Conservation (phyloP, 2,329 filamentous ascomycete genomes). For the Colletotrichum sp. region DNA sequence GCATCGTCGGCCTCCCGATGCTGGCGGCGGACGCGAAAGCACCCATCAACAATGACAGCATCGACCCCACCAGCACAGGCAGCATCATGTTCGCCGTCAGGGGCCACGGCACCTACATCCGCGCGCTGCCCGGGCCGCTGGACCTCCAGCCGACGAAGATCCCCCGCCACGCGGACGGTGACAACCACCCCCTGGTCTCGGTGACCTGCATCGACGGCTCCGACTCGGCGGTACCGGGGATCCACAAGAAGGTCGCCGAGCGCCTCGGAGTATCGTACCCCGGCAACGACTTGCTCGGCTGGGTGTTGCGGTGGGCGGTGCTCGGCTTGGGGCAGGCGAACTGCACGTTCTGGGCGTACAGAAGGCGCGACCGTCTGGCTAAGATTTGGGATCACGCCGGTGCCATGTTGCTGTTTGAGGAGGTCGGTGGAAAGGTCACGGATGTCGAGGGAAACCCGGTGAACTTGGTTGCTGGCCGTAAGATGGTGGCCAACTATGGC, state of each 20-base stretch:
- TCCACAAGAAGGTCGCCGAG: constrained; percentile 49
- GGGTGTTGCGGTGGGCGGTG: constrained; percentile 61
- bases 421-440: constrained; percentile 59
- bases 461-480: constrained; percentile 53
- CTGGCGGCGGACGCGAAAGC: constrained; percentile 41
- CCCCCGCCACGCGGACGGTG: constrained; percentile 28
- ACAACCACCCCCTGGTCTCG: constrained; percentile 38
- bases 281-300: constrained; percentile 58
- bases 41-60: constrained; percentile 46
- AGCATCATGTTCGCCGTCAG: constrained; percentile 56
- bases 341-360: constrained; percentile 63
- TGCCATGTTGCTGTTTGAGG: constrained; percentile 63
- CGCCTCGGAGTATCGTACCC: constrained; percentile 47
- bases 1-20: constrained; percentile 55
- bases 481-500: constrained; percentile 56
- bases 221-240: constrained; percentile 52
- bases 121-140: constrained; percentile 37
- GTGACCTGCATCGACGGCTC: constrained; percentile 53
- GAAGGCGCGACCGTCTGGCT: constrained; percentile 47
- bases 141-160: constrained; percentile 32
- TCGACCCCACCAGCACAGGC: constrained; percentile 49
- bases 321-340: constrained; percentile 59
- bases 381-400: constrained; percentile 68
- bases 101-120: constrained; percentile 52
- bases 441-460: constrained; percentile 58